These are phyloP conservation scores for Citrullus colocynthis DNA, from an alignment of 306 rosid species.

Conservation along the genomic window DNA sequence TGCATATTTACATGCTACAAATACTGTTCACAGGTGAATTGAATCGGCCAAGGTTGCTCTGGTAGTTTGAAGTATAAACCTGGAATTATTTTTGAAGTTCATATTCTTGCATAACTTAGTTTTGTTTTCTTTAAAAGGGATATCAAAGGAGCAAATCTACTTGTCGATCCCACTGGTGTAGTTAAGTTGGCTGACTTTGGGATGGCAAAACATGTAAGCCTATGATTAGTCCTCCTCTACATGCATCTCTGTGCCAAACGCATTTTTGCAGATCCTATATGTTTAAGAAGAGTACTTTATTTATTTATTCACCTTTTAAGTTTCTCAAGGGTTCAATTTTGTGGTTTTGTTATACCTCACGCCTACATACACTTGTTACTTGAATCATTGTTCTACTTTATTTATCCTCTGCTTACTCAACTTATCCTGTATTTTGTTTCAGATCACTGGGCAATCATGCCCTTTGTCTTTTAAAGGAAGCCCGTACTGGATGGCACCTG, in stretches of 20 bases:
- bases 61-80: slow-evolving; percentile 1
- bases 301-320: not conserved
- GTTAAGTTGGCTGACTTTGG: slow-evolving; percentile 98
- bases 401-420: slow-evolving; percentile 9
- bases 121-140: slow-evolving; percentile 42
- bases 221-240: not conserved
- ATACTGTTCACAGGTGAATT: slow-evolving; percentile 85
- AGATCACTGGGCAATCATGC: slow-evolving; percentile 84
- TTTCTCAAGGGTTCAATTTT: not conserved
- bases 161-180: slow-evolving; percentile 87
- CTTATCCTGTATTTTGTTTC: slow-evolving; percentile 15
- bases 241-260: not conserved
- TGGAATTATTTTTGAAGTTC: not conserved
- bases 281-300: not conserved
- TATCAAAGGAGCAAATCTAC: slow-evolving; percentile 95
- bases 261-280: not conserved
- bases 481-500: slow-evolving; percentile 99
- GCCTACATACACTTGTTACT: no score
- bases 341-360: not conserved
- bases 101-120: not conserved
- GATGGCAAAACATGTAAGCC: slow-evolving; percentile 98
- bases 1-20: slow-evolving; percentile 81
- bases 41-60: slow-evolving; percentile 11
- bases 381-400: not conserved
- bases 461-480: slow-evolving; percentile 95